Percentiles rank a stretch among this genome's conserved stretches.
phyloP scores from a whole-genome alignment of 768 basidiomycete species.

The Leucosporidium scottii region DNA sequence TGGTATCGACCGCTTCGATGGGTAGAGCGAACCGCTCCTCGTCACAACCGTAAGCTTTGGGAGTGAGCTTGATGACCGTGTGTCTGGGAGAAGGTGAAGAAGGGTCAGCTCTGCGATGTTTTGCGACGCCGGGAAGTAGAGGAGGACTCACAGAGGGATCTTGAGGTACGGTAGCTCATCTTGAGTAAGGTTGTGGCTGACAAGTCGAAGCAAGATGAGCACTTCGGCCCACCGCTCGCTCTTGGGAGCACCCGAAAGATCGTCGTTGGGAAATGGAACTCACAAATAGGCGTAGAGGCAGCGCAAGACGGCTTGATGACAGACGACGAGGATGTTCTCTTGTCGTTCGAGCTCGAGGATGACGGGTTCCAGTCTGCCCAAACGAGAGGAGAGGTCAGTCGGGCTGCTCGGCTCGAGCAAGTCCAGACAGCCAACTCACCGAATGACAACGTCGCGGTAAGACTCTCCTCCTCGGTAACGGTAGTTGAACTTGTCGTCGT shows the following conservation, averaged over 20 bases:
- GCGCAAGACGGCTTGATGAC: conserved; percentile 64
- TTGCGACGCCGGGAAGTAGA: too few relatives aligned
- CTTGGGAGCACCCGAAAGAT: too few relatives aligned
- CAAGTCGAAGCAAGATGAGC: neutral
- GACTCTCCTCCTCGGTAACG: conserved; percentile 92
- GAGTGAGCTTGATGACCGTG: conserved; percentile 96
- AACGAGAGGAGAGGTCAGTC: neutral
- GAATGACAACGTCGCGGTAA: conserved; percentile 73
- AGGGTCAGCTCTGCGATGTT: neutral
- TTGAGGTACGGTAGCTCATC: conserved; percentile 95
- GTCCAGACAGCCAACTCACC: conserved; percentile 38
- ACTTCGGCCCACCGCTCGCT: neutral
- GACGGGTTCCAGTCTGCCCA: conserved; percentile 85
- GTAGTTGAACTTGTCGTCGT: conserved; percentile 99
- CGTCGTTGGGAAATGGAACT: conserved; percentile 10
- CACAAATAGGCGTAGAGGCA: conserved; percentile 80
- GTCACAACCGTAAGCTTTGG: conserved; percentile 96
- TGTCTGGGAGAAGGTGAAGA: conserved; percentile 51
- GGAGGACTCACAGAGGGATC: conserved; percentile 54
- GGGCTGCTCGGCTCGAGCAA: conserved; percentile 38
- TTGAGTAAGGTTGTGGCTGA: conserved; percentile 68
- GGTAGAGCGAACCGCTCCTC: conserved; percentile 80
- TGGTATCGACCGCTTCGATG: conserved; percentile 89
- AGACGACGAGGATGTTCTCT: conserved; percentile 92
- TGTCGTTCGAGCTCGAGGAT: conserved; percentile 99